Conservation (phyloP, 2,329 filamentous ascomycete genomes). For the Scorias spongiosa region DNA sequence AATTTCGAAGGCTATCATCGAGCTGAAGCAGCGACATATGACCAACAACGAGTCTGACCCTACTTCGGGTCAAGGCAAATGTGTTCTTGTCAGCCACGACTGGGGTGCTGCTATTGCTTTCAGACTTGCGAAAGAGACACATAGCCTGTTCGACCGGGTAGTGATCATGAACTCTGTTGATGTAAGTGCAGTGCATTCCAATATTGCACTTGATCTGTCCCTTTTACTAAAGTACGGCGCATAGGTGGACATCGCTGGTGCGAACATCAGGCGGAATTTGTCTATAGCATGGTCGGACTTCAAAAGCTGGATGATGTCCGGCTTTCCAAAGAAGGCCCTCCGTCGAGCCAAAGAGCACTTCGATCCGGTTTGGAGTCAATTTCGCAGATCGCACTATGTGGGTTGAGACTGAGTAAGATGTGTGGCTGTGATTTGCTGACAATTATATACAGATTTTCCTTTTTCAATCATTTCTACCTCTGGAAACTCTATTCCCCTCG, state of each 20-base stretch:
- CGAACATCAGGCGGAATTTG: not conserved
- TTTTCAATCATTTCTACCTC: slow-evolving; percentile 22
- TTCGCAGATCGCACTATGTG: slow-evolving; percentile 34
- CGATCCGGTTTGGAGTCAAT: slow-evolving; percentile 30
- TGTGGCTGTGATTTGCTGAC: not conserved
- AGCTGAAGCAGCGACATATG: slow-evolving; percentile 32
- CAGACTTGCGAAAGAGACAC: slow-evolving; percentile 43
- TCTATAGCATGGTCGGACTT: not conserved
- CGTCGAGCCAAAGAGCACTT: slow-evolving; percentile 1
- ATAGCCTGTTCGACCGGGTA: slow-evolving; percentile 39
- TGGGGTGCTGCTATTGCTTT: slow-evolving; percentile 36
- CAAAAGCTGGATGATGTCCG: not conserved
- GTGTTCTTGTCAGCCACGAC: slow-evolving; percentile 31
- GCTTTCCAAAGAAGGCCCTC: not conserved
- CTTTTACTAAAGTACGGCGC: not conserved
- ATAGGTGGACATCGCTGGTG: not conserved
- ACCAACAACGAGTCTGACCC: slow-evolving; percentile 2
- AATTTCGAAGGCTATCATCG: slow-evolving; percentile 37
- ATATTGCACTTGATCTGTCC: slow-evolving; percentile 3
- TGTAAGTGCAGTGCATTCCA: slow-evolving; percentile 22
- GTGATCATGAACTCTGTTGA: slow-evolving; percentile 39
- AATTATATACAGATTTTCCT: slow-evolving; percentile 27
- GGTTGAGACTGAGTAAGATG: not conserved
- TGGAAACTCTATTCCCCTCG: not conserved
- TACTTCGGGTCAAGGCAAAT: slow-evolving; percentile 5